These are phyloP conservation scores for Moringa oleifera DNA, from an alignment of 345 rosid species.

Conservation along the genomic window DNA sequence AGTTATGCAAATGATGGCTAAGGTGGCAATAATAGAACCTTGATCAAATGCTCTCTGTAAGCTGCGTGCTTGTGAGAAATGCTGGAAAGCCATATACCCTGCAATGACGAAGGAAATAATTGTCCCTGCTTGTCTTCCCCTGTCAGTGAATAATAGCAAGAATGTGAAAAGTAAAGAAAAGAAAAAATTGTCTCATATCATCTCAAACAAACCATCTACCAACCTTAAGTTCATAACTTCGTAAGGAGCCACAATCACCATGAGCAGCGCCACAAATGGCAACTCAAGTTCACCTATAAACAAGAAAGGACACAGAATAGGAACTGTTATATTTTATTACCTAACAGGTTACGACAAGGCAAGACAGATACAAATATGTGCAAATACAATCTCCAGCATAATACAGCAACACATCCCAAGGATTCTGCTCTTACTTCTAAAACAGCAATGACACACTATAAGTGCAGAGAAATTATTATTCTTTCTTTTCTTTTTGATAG, in stretches of 20 bases:
- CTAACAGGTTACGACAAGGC: background rate
- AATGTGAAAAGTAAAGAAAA: slow-evolving; percentile 6
- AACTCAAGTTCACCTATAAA: slow-evolving; percentile 80
- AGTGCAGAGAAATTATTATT: too few species aligned
- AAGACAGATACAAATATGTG: background rate
- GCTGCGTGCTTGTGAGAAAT: slow-evolving; percentile 67
- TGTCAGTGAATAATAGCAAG: slow-evolving; percentile 27
- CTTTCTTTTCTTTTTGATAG: too few species aligned
- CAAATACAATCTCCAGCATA: slow-evolving; percentile 1
- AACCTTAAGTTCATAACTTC: slow-evolving; percentile 67
- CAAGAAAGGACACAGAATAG: background rate
- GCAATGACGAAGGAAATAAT: slow-evolving; percentile 53
- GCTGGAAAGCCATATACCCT: slow-evolving; percentile 81
- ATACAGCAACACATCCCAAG: too few species aligned
- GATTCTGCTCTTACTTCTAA: too few species aligned
- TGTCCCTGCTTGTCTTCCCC: slow-evolving; percentile 72
- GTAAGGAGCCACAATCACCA: slow-evolving; percentile 67
- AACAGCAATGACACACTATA: too few species aligned
- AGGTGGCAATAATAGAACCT: slow-evolving; percentile 73
- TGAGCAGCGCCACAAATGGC: slow-evolving; percentile 65
- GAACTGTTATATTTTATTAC: background rate
- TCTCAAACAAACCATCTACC: slow-evolving; percentile 13
- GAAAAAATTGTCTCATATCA: slow-evolving; percentile 1
- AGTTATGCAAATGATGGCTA: slow-evolving; percentile 49
- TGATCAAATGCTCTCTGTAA: slow-evolving; percentile 66